Conservation (phyloP, 495 filamentous ascomycete genomes). For the Aspergillus funiculosus region DNA sequence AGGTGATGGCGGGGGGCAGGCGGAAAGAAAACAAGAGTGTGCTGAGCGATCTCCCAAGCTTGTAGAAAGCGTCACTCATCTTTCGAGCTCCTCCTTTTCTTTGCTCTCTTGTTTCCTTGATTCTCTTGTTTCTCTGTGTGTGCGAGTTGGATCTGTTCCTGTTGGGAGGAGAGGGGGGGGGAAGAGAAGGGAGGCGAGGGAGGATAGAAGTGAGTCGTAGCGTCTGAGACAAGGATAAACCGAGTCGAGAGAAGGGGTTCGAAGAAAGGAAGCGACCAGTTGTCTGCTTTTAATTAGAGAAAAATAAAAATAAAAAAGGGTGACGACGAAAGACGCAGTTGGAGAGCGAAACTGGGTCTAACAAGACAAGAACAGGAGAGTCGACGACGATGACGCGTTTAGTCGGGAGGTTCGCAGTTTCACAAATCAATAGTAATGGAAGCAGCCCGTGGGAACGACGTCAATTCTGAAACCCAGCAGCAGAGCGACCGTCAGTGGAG, state of each 20-base stretch:
- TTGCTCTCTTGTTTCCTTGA: not conserved
- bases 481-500: too few relatives aligned
- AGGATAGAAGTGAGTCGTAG: too few relatives aligned
- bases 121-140: not conserved
- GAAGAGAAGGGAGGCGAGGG: slow-evolving; percentile 4
- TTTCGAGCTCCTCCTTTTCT: not conserved
- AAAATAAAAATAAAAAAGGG: not conserved
- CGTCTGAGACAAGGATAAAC: too few relatives aligned
- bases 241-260: too few relatives aligned
- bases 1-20: too few relatives aligned
- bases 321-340: not conserved
- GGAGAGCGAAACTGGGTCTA: not conserved
- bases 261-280: too few relatives aligned
- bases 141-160: not conserved
- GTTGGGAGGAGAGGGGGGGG: not conserved
- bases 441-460: slow-evolving; percentile 1
- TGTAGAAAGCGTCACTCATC: not conserved
- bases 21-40: not conserved
- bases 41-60: not conserved
- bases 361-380: not conserved
- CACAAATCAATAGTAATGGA: not conserved
- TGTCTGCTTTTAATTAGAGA: too few relatives aligned
- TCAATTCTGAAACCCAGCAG: slow-evolving; percentile 1
- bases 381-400: slow-evolving; percentile 7
- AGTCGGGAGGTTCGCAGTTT: too few relatives aligned